Base-by-base conservation (phyloP, 2,329 filamentous ascomycete genomes). In the Penicillium italicum region DNA sequence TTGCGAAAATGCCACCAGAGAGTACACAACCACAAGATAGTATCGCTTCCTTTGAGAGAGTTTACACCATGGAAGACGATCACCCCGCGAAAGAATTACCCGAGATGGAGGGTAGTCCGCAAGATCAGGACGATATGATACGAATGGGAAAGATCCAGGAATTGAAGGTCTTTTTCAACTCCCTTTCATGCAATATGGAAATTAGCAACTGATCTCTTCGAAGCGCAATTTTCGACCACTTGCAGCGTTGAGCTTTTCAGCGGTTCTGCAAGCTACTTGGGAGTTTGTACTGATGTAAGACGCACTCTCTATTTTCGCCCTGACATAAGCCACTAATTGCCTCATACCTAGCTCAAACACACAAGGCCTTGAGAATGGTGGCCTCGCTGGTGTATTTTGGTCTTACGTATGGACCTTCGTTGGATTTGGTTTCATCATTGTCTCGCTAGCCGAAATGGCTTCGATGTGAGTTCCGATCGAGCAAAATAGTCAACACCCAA, bases 351-450 rank as follows among this genome's bases (percentile, higher is more conserved):
- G 62, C 37, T 61, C 62, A 5, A 64, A 66, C 16, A 62, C 58
- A 0, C 56, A 68, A 41, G 66, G 64, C 0, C 59, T 67, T 4
- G 38, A 60, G n/a, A 60, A 68, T 45, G 63, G 62, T 0, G 64
- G 66, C 3, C 53, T 61, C 22, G 64, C 63, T 2, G 66, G 63
- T 3, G 30, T 68, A 34, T 60, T 65, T 14, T 66, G 64, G 63
- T 61, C 68, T 0, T 73, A 68, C 56, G 43, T 74, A 12, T 69
- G 68, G 58, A 72, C 86, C 31, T 74, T 87, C 22, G 84, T 92
- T 6, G 86, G 88, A 0, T 81, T 88, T 26, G 87, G 88, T 8
- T 85, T 85, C 24, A 79, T 91, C 26, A 66, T 73, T n/a, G 56
- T 63, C 22, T 72, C 71, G 16, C 78, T 93, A 66, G 83, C 88